Base-by-base conservation (phyloP, 1,284 basidiomycete species). In the Tilletia setariae region DNA sequence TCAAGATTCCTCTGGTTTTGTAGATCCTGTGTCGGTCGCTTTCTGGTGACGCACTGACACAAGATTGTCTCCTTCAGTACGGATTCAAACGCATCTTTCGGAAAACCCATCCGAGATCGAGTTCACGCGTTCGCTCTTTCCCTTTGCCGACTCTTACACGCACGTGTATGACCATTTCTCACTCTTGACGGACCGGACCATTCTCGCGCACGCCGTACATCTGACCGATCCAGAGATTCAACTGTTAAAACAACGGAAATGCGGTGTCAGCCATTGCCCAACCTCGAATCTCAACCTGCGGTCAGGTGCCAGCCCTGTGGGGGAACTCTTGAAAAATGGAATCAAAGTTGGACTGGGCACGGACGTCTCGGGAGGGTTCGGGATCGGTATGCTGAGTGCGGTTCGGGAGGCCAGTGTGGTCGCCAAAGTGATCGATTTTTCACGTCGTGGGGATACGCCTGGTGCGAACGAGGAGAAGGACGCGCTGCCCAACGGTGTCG, bases 241-340 rank as follows among this genome's bases (percentile, higher is more conserved):
- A 32, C 84, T 96, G 61, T 88, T 98, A 75, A 87, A 87, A 74
- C 74, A 85, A 76, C 85, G 86, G 63, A 85, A 86, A 3, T 89
- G 91, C 2, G 94, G 94, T 13, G 86, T 98, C 56, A 90, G 90
- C 73, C 95, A 98, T 83, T 98, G 94, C 81, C 94, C 95, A 19
- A 90, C 90, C 43, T 82, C 79, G 77, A 98, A 98, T 82, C 90
- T 95, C 80, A 91, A 96, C 84, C 80, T 98, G 67, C 87, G 89
- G 49, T 93, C 91, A 71, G 94, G 94, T 3, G 86, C 91, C 30
- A 90, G 92, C 1, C 87, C 87, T 25, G 87, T 98, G 11, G 91
- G 90, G 2, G 85, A 87, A 74, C 89, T 91, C 83, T 85, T 96
- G 25, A 92, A 95, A 81, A 84, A 84, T 66, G 93, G 92, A 0